Evolutionary conservation across 2,329 filamentous ascomycete genomes (phyloP), one percentile per base, ranked within the genome.

Genomic region (Exophiala xenobiotica): DNA sequence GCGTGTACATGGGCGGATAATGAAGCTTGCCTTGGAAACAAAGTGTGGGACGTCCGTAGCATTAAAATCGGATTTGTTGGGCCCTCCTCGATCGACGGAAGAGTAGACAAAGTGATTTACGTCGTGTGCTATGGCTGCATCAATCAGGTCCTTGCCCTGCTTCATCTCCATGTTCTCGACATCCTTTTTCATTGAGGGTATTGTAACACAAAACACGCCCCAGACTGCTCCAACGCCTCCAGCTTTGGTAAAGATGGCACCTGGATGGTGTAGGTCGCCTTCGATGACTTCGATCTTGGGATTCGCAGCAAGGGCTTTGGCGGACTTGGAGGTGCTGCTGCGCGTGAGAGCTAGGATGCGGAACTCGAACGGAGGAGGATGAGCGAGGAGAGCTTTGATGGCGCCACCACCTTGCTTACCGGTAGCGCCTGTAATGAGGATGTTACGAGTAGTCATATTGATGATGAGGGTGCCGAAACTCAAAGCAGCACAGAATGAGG

Each of bases 31-130:
- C 49, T 87, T 87, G 59, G 67, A 74, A 51, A 74, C 73, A 64
- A 87, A 87, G 65, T 87, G 82, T 0, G 80, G 79, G 40, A 86
- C 73, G 0, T 72, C 62, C 0, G 82, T 85, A 0, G 75, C 70
- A 54, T 75, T 76, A 3, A 74, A 73, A 61, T 77, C 75, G 40
- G 74, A 77, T 4, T 72, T 73, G 2, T 68, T 67, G 31, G 79
- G 75, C 39, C 82, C 81, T 37, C 82, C 81, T 31, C 84, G 80
- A 56, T 87, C 84, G 20, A 85, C 80, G 46, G 76, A 80, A 23
- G 75, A 78, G 68, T 85, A 87, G 38, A 87, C 76, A 59, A 87
- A 83, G 61, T 82, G 77, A 52, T 74, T 70, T 31, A 86, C 78
- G 9, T 74, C 73, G 20, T 78, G 66, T 20, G 75, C 73, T 51